phyloP scores from a whole-genome alignment of 2,329 filamentous ascomycete genomes.

The Dactylellina drechsleri region DNA sequence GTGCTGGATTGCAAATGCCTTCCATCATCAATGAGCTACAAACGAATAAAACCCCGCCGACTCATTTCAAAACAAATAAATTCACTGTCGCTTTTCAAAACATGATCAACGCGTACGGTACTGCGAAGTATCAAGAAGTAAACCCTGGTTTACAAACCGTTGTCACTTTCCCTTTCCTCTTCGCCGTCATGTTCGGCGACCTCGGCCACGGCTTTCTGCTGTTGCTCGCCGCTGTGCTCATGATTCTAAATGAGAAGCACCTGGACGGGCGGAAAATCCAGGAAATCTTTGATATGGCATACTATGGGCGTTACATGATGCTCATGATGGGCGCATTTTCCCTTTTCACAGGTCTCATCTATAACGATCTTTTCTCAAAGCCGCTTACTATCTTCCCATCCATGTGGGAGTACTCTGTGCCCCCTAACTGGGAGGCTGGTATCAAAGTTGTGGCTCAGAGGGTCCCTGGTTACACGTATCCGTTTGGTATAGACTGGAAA shows the following conservation, averaged over 20 bases:
- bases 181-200: constrained; percentile 99
- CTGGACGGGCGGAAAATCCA: constrained; percentile 87
- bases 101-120: constrained; percentile 98
- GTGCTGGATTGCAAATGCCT: constrained; percentile 93
- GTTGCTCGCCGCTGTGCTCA: constrained; percentile 80
- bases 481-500: constrained; percentile 93
- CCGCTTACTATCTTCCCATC: constrained; percentile 88
- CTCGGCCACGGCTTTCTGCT: constrained; percentile 93
- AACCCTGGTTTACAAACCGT: constrained; percentile 96
- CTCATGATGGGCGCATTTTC: constrained; percentile 98
- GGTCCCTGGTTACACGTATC: constrained; percentile 82
- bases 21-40: constrained; percentile 98
- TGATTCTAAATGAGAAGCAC: constrained; percentile 97
- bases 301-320: constrained; percentile 98
- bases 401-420: constrained; percentile 83
- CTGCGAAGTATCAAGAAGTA: constrained; percentile 95
- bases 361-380: constrained; percentile 97
- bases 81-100: constrained; percentile 99
- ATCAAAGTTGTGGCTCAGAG: constrained; percentile 74
- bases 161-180: constrained; percentile 98
- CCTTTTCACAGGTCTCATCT: constrained; percentile 94
- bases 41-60: constrained; percentile 96
- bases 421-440: constrained; percentile 73
- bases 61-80: constrained; percentile 97
- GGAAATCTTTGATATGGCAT: constrained; percentile 97